Evolutionary conservation across 2,329 filamentous ascomycete genomes (phyloP).

Genomic region (Fusarium sp.): DNA sequence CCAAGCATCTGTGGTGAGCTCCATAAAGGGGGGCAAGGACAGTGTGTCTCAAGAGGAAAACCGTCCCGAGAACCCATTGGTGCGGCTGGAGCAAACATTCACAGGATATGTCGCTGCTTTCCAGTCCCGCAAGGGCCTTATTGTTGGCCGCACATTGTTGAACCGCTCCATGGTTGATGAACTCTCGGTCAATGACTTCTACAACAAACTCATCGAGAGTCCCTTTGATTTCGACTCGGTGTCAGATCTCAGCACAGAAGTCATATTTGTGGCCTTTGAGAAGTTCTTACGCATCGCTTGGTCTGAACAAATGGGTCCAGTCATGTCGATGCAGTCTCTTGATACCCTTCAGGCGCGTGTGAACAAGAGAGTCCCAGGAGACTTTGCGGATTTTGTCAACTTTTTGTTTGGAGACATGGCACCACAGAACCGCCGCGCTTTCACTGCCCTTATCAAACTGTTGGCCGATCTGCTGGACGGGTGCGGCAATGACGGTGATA

Average conservation of each 20-base stretch:
- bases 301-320: slow-evolving; percentile 87
- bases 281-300: slow-evolving; percentile 91
- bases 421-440: slow-evolving; percentile 79
- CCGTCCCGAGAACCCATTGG: slow-evolving; percentile 72
- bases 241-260: slow-evolving; percentile 81
- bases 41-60: slow-evolving; percentile 57
- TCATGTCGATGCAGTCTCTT: slow-evolving; percentile 79
- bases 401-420: slow-evolving; percentile 74
- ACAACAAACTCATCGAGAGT: slow-evolving; percentile 87
- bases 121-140: slow-evolving; percentile 87
- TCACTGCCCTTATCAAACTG: slow-evolving; percentile 85
- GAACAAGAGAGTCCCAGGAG: slow-evolving; percentile 75
- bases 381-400: slow-evolving; percentile 78
- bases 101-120: slow-evolving; percentile 85
- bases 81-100: slow-evolving; percentile 85
- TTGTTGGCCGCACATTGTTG: slow-evolving; percentile 81
- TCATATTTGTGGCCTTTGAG: slow-evolving; percentile 92
- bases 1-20: slow-evolving; percentile 66
- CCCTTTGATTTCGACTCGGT: slow-evolving; percentile 82
- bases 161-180: slow-evolving; percentile 79
- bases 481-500: slow-evolving; percentile 90
- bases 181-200: slow-evolving; percentile 86
- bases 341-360: slow-evolving; percentile 78
- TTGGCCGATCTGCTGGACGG: slow-evolving; percentile 89
- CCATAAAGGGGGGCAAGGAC: slow-evolving; percentile 60